Conservation (phyloP, 495 filamentous ascomycete species). For the Daldinia bambusicola region DNA sequence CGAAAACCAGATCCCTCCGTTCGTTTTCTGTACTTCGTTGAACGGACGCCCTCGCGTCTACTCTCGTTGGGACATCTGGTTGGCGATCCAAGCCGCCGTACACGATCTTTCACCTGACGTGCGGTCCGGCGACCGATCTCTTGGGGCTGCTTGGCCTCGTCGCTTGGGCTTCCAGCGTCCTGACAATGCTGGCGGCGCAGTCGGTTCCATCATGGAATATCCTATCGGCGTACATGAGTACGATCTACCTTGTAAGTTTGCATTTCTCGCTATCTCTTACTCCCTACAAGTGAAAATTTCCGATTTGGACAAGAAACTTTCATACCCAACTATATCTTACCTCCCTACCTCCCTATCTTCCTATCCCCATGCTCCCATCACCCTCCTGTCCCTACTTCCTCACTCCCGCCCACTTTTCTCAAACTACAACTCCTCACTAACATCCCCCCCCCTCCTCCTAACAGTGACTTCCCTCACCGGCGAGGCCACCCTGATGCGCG, state of each 20-base stretch:
- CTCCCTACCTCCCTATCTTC: too few species aligned
- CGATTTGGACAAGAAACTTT: neutral
- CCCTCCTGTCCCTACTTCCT: neutral
- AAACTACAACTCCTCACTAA: neutral
- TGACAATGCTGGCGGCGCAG: neutral
- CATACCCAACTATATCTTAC: too few species aligned
- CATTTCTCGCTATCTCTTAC: neutral
- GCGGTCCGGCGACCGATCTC: neutral
- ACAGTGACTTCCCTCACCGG: neutral
- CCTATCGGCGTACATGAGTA: neutral
- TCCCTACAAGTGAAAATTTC: neutral
- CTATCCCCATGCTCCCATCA: too few species aligned
- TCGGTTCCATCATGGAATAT: neutral
- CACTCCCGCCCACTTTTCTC: neutral
- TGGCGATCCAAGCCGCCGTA: neutral
- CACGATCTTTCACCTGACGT: neutral
- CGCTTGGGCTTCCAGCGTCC: neutral
- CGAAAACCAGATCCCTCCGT: neutral
- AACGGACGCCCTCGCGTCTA: neutral
- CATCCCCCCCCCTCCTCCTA: neutral
- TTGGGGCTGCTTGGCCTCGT: neutral
- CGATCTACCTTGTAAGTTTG: neutral
- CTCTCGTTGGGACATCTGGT: neutral
- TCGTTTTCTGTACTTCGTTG: neutral
- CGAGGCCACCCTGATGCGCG: neutral